These are phyloP conservation scores for Glaciozyma antarctica DNA, from an alignment of 768 basidiomycete species.

Conservation along the genomic window DNA sequence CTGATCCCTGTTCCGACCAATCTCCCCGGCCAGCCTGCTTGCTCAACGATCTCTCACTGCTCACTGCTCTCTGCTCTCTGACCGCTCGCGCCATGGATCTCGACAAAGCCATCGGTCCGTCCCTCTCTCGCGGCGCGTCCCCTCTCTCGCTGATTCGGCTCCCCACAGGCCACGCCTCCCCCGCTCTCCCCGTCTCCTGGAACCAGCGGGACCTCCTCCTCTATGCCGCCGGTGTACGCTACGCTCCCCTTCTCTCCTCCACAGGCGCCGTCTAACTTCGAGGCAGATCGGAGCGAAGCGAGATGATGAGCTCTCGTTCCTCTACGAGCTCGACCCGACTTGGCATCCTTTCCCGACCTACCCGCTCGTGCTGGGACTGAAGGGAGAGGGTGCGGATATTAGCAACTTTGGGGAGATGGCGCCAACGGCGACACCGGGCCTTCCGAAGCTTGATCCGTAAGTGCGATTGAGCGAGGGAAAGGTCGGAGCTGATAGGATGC, in stretches of 20 bases:
- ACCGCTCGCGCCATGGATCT: too few relatives aligned
- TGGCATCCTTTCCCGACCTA: conserved; percentile 76
- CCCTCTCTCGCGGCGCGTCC: too few relatives aligned
- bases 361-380: conserved; percentile 60
- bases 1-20: too few relatives aligned
- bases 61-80: too few relatives aligned
- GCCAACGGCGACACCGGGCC: conserved; percentile 48
- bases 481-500: background rate
- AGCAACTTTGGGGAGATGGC: conserved; percentile 51
- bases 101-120: too few relatives aligned
- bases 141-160: too few relatives aligned
- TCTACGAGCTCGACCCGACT: conserved; percentile 52
- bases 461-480: background rate
- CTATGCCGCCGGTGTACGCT: conserved; percentile 43
- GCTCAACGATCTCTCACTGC: too few relatives aligned
- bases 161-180: conserved; percentile 17
- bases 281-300: conserved; percentile 60
- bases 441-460: conserved; percentile 59
- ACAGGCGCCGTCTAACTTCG: background rate
- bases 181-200: conserved; percentile 58
- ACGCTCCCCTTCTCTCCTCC: background rate
- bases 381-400: conserved; percentile 56
- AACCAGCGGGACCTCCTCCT: conserved; percentile 71
- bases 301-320: conserved; percentile 57
- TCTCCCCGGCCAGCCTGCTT: too few relatives aligned